These are phyloP conservation scores for Vitis hybrid DNA, from an alignment of 177 flowering plant species.

Conservation along the genomic window DNA sequence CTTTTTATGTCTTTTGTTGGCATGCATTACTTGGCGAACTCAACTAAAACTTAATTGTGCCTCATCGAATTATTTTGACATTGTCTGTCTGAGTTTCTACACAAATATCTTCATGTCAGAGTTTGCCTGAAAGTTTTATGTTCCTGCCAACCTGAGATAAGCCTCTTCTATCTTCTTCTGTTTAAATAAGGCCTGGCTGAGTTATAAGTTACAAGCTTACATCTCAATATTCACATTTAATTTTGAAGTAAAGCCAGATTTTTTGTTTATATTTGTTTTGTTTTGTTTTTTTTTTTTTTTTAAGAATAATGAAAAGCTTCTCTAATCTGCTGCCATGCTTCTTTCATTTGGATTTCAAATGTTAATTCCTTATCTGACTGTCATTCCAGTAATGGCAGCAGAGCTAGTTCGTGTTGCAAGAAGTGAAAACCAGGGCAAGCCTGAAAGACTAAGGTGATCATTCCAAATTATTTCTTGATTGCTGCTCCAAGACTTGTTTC, in stretches of 20 bases:
- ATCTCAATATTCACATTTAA: not conserved
- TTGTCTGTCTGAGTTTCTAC: not conserved
- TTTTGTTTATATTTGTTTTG: not conserved
- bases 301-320: not conserved
- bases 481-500: too few species aligned
- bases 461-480: not conserved
- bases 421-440: conserved; percentile 61
- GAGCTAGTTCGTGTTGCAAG: conserved; percentile 80
- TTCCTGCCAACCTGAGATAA: not conserved
- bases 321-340: not conserved
- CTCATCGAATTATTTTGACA: not conserved
- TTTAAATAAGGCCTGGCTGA: not conserved
- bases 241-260: not conserved
- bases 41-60: too few species aligned
- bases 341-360: not conserved
- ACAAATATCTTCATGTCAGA: not conserved
- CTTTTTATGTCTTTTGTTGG: too few species aligned
- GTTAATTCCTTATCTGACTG: not conserved
- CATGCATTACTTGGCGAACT: too few species aligned
- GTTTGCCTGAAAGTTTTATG: not conserved
- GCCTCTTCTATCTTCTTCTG: not conserved
- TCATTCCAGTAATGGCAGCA: conserved; percentile 90
- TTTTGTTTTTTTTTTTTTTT: not conserved
- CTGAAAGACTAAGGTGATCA: conserved; percentile 76
- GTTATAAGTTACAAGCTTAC: too few species aligned